Base-by-base conservation (phyloP, 139 green algal species). In the Chlorella sp. region DNA sequence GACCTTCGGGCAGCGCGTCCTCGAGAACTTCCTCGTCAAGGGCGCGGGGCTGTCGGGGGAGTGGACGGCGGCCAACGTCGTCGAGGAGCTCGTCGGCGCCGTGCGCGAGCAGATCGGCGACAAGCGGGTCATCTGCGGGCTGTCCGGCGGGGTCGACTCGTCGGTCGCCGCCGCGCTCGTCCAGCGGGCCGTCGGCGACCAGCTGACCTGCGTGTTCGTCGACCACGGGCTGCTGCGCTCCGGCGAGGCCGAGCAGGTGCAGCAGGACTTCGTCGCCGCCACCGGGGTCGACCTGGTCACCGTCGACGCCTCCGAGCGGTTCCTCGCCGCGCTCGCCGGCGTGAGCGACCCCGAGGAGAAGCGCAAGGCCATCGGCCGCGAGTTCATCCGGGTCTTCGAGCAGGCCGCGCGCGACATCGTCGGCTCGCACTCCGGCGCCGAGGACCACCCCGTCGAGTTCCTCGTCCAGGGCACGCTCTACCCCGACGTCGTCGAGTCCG, bases 161-260 rank as follows among this genome's bases (percentile, higher is more conserved):
- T 93, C 92, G 26, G 95, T 99, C 17, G 95, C 95, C 0, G 95
- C 95, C 33, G 96, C 92, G 0, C 83, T 99, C 49, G 91, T 99
- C 55, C 95, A 99, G 90, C 89, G 89, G 79, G 80, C 26, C 3
- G 30, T 73, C 3, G 93, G 93, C 4, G 95, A 99, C 74, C 81
- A 95, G 26, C 86, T 99, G 83, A 95, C 99, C 88, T 99, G 95
- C 77, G 89, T 97, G 27, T 99, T 99, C 82, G 95, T 99, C 5
- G 95, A 99, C 85, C 97, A 99, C 72, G 95, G 95, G 20, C 89
- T 99, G 42, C 84, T 99, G 74, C 77, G 93, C 5, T 93, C 89
- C 81, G 87, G 93, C 51, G 84, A 83, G 49, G 35, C 64, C 31
- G n/a, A n/a, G n/a, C n/a, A n/a, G n/a, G n/a, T n/a, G n/a, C n/a